Conservation (phyloP, 805 yeast species). For the Pichia exigua region DNA sequence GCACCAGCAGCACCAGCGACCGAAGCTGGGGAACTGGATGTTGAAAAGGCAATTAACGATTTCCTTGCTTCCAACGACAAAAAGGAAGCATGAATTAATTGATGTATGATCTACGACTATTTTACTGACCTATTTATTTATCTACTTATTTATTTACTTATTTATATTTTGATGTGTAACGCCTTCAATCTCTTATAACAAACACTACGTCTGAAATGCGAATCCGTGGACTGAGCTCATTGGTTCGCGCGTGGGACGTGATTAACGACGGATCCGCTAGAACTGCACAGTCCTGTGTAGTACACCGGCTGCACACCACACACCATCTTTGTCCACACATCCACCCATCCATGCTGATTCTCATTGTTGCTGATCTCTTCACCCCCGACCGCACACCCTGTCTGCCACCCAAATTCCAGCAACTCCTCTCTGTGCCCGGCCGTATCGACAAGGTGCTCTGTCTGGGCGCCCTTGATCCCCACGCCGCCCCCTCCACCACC, state of each 20-base stretch:
- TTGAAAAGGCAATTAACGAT: slow-evolving; percentile 27
- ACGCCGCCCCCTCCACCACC: background rate
- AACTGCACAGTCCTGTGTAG: too few species aligned
- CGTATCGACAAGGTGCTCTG: background rate
- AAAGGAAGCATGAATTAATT: slow-evolving; percentile 6
- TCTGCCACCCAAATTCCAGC: background rate
- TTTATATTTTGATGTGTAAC: too few species aligned
- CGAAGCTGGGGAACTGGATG: slow-evolving; percentile 22
- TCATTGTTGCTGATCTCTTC: background rate
- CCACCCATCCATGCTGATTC: background rate
- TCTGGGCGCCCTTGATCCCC: background rate
- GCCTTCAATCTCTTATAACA: too few species aligned
- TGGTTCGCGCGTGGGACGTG: background rate
- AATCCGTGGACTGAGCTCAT: background rate
- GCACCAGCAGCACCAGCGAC: slow-evolving; percentile 4
- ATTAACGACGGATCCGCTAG: too few species aligned
- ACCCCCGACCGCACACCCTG: background rate
- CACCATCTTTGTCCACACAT: too few species aligned
- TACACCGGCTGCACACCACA: too few species aligned
- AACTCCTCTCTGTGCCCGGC: background rate
- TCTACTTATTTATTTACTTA: background rate
- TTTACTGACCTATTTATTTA: background rate
- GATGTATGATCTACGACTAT: background rate
- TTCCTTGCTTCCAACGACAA: slow-evolving; percentile 22
- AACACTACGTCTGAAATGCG: too few species aligned